Base-by-base conservation (phyloP, 2,329 filamentous ascomycete genomes). In the Claviceps paspali region DNA sequence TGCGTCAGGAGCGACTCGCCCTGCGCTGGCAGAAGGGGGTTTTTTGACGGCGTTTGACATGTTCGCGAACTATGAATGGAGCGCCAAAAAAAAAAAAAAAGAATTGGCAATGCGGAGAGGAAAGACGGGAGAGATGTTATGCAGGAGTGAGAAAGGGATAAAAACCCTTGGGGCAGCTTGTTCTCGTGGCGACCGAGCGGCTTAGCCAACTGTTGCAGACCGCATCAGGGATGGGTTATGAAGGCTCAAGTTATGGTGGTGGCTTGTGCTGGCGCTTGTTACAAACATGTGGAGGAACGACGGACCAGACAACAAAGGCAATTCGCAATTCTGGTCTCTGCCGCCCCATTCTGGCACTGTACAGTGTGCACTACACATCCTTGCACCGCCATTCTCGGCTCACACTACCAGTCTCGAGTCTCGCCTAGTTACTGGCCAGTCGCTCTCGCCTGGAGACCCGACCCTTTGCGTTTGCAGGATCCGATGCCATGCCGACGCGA, bases 31-130 rank as follows among this genome's bases (percentile, higher is more conserved):
- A 42, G 62, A 57, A 40, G 65, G 61, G 39, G 68, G 66, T 55
- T 69, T 72, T 56, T 71, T 74, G 40, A 67, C 59, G 44, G 62
- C 58, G 42, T 63, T 55, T 35, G 69, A 70, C 70, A 73, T 73
- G 50, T 48, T 49, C 47, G 40, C 38, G 32, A 15, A 33, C 10
- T 9, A n/a, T 3, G 15, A 34, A 29, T 23, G 24, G 29, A 29
- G 26, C 38, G 34, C 18, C n/a, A n/a, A n/a, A n/a, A n/a, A n/a
- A n/a, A n/a, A 28, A 21, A 8, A 12, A 11, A 21, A n/a, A 29
- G 29, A 23, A 23, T 24, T n/a, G 19, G 24, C n/a, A 23, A 29
- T 19, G 21, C 21, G 29, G 5, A 28, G 21, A 11, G 23, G 10
- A 22, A 22, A 32, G 12, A 33, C n/a, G n/a, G n/a, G 12, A 10